Evolutionary conservation across 106 monocot species (phyloP).

Genomic region (Dactylorhiza incarnata): DNA sequence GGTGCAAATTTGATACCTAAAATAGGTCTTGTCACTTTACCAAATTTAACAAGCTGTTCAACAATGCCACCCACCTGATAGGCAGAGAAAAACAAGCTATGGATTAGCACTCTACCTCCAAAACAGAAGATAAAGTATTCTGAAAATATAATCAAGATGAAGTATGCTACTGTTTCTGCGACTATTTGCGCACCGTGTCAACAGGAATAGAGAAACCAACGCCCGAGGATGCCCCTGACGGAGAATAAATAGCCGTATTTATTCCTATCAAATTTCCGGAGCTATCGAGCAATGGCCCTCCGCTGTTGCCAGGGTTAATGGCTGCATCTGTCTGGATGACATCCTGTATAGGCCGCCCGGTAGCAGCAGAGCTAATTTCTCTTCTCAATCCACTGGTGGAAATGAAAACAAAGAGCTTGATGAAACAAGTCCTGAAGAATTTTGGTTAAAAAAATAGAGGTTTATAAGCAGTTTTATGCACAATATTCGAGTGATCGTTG

Average conservation of each 20-base stretch:
- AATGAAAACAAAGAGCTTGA: neutral
- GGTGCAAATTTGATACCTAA: slow-evolving; percentile 98
- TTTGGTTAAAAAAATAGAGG: neutral
- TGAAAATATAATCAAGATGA: neutral
- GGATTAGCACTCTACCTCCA: neutral
- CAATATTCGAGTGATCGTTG: neutral
- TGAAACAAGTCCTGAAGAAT: neutral
- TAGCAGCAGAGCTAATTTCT: slow-evolving; percentile 98
- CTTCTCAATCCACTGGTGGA: slow-evolving; percentile 75
- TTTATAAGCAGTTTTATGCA: neutral
- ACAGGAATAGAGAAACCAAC: slow-evolving; percentile 99
- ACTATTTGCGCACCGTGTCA: slow-evolving; percentile 58
- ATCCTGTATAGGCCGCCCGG: slow-evolving; percentile 96
- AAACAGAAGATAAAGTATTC: neutral
- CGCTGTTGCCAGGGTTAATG: slow-evolving; percentile 96
- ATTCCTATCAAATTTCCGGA: slow-evolving; percentile 91
- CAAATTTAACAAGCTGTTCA: slow-evolving; percentile 89
- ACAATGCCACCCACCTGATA: slow-evolving; percentile 86
- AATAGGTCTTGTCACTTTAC: slow-evolving; percentile 93
- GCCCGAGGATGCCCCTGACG: slow-evolving; percentile 96
- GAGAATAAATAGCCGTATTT: slow-evolving; percentile 97
- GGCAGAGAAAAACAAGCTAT: neutral
- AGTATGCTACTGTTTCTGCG: neutral
- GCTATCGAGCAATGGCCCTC: slow-evolving; percentile 89
- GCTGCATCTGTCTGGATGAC: slow-evolving; percentile 98